Evolutionary conservation across 1,139 yeast genomes (phyloP).

Genomic region (Candida sanyaensis): DNA sequence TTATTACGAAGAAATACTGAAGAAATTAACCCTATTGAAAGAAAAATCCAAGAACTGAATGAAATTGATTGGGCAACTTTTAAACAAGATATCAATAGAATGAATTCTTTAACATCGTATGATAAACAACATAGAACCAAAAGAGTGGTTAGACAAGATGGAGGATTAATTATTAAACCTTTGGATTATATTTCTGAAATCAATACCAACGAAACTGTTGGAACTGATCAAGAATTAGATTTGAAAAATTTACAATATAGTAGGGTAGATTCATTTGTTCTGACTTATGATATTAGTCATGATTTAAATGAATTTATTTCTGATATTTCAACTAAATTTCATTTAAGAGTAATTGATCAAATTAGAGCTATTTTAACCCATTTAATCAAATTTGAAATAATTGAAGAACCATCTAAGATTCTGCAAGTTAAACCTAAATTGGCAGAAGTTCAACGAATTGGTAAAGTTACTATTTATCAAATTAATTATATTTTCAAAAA

Average conservation of each 20-base stretch:
- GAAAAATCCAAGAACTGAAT: conserved; percentile 32
- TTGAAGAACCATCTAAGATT: conserved; percentile 40
- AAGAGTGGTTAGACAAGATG: conserved; percentile 68
- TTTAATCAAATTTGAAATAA: conserved; percentile 39
- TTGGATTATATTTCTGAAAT: conserved; percentile 59
- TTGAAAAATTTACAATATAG: conserved; percentile 16
- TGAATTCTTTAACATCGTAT: conserved; percentile 68
- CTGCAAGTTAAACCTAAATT: conserved; percentile 45
- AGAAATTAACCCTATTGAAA: conserved; percentile 34
- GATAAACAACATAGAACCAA: conserved; percentile 72
- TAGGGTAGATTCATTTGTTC: conserved; percentile 37
- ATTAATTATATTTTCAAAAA: conserved; percentile 74
- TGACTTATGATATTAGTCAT: conserved; percentile 26
- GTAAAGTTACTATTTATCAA: conserved; percentile 65
- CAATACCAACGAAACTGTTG: conserved; percentile 43
- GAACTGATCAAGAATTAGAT: conserved; percentile 21
- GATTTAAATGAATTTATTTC: conserved; percentile 48
- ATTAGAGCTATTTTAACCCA: conserved; percentile 42
- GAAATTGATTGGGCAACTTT: conserved; percentile 44
- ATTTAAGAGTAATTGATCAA: conserved; percentile 34
- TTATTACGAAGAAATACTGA: conserved; percentile 40
- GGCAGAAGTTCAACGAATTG: conserved; percentile 35
- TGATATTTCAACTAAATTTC: conserved; percentile 47
- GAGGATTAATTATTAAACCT: conserved; percentile 68
- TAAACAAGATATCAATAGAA: conserved; percentile 65